phyloP scores from a whole-genome alignment of 2,329 filamentous ascomycete genomes.

The Huntiella abstrusa region DNA sequence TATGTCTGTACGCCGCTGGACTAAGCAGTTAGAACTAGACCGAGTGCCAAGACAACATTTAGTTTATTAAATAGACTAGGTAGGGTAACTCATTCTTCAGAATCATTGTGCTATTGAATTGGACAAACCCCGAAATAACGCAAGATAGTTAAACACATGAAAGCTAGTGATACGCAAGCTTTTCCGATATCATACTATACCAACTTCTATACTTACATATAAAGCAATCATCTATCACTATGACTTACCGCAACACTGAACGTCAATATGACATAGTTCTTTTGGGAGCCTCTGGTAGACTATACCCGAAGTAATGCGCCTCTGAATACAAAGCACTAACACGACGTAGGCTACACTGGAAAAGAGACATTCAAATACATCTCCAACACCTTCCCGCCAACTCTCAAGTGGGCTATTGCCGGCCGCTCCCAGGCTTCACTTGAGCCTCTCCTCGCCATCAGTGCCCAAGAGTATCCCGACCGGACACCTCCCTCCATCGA shows the following conservation, averaged over 20 bases:
- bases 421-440: constrained; percentile 67
- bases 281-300: constrained; percentile 37
- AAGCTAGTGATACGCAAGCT: no score
- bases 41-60: no score
- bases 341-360: constrained; percentile 56
- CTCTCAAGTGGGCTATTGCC: constrained; percentile 73
- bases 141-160: no score
- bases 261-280: constrained; percentile 39
- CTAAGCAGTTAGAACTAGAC: no score
- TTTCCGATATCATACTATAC: no score
- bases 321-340: background rate
- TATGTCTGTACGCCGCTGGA: no score
- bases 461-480: constrained; percentile 30
- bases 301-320: background rate
- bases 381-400: constrained; percentile 46
- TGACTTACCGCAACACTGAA: constrained; percentile 30
- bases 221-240: constrained; percentile 14
- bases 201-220: no score
- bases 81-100: no score
- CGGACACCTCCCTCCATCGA: background rate
- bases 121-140: no score
- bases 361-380: constrained; percentile 60
- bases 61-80: no score
- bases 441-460: constrained; percentile 46
- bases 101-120: no score